These are phyloP conservation scores for Vanilla planifolia DNA, from an alignment of 106 monocot species.

Conservation along the genomic window DNA sequence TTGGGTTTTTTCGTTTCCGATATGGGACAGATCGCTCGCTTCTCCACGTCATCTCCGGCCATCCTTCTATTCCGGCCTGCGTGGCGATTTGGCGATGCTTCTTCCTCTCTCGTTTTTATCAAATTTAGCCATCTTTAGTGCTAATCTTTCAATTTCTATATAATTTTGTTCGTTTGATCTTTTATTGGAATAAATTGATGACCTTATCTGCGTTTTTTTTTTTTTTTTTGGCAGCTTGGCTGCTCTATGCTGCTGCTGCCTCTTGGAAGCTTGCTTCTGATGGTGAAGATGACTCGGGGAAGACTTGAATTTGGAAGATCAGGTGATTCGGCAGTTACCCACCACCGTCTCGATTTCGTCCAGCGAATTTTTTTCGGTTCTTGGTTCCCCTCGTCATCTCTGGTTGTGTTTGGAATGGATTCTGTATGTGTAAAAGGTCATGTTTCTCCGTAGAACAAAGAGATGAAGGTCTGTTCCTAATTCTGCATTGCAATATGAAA, in stretches of 20 bases:
- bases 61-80: too few species aligned
- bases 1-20: too few species aligned
- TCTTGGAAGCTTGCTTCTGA: constrained; percentile 3
- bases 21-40: too few species aligned
- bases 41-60: too few species aligned
- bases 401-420: background rate
- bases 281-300: background rate
- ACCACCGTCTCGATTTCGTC: background rate
- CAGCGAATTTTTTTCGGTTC: background rate
- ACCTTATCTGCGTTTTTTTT: background rate
- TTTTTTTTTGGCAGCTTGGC: background rate
- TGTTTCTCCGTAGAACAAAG: background rate
- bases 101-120: too few species aligned
- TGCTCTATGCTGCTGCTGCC: background rate
- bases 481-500: background rate
- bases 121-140: too few species aligned
- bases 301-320: background rate
- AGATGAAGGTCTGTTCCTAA: background rate
- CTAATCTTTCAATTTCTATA: background rate
- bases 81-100: too few species aligned
- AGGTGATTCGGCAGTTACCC: background rate
- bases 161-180: background rate
- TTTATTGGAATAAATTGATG: background rate
- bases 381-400: background rate
- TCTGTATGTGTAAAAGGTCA: background rate